Evolutionary conservation across 768 basidiomycete genomes (phyloP).

Genomic region (Suillus occidentalis): DNA sequence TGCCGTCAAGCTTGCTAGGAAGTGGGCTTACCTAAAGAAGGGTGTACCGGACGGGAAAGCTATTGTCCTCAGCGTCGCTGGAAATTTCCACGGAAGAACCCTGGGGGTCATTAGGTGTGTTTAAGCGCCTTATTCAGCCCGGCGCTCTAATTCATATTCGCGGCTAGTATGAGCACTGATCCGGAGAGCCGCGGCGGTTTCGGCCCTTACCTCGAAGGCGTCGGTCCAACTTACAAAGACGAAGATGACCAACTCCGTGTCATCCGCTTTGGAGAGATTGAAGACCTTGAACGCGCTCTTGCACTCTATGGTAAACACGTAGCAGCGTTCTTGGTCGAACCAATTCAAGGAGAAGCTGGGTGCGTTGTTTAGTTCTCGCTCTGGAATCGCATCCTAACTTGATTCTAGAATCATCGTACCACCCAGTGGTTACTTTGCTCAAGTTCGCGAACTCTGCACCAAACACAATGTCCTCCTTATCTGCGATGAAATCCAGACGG

Average conservation of each 20-base stretch:
- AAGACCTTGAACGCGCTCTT: conserved; percentile 81
- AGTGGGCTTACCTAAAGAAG: conserved; percentile 95
- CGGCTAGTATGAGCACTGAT: conserved; percentile 86
- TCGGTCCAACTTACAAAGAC: conserved; percentile 77
- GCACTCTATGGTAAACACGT: conserved; percentile 78
- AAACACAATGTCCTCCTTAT: conserved; percentile 94
- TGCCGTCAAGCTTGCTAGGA: conserved; percentile 90
- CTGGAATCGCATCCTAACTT: neutral
- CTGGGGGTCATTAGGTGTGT: conserved; percentile 79
- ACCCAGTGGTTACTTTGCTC: conserved; percentile 77
- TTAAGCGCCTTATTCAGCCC: neutral
- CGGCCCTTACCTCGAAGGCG: conserved; percentile 84
- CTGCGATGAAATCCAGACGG: conserved; percentile 98
- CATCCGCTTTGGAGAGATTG: conserved; percentile 83
- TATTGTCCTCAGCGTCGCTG: conserved; percentile 79
- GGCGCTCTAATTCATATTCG: conserved; percentile 13
- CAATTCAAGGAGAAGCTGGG: conserved; percentile 99
- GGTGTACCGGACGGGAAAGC: conserved; percentile 80
- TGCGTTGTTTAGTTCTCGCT: conserved; percentile 39
- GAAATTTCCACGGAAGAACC: conserved; percentile 97
- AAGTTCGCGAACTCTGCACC: conserved; percentile 82
- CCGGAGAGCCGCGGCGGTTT: conserved; percentile 85
- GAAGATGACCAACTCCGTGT: conserved; percentile 41
- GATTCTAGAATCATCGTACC: conserved; percentile 83
- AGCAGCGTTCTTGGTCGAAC: conserved; percentile 94